These are phyloP conservation scores for Lentinula novae-zelandiae DNA, from an alignment of 1,284 basidiomycete species.

Conservation along the genomic window DNA sequence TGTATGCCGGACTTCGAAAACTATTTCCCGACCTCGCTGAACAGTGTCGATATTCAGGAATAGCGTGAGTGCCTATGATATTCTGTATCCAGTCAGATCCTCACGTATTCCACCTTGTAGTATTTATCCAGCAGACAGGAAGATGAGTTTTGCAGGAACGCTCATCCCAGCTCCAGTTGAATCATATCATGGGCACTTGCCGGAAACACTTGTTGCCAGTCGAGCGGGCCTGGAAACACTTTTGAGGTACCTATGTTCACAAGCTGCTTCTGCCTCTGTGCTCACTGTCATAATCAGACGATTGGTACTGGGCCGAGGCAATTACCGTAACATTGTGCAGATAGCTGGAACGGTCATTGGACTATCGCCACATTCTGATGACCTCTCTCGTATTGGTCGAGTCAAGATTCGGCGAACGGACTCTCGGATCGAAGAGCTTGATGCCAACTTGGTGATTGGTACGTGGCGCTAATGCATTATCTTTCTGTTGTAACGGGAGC, in stretches of 20 bases:
- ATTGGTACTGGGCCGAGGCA: constrained; percentile 12
- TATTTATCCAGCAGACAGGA: constrained; percentile 9
- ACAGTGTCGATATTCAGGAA: constrained; percentile 4
- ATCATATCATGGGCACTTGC: neutral
- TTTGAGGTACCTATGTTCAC: neutral
- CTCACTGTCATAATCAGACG: neutral
- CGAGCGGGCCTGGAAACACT: constrained; percentile 23
- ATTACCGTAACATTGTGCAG: constrained; percentile 17
- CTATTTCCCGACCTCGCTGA: too few relatives aligned
- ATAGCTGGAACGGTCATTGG: constrained; percentile 17
- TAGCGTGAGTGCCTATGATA: constrained; percentile 11
- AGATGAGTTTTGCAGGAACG: neutral
- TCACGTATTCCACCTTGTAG: constrained; percentile 4
- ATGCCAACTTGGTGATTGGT: constrained; percentile 19
- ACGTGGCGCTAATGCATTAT: neutral
- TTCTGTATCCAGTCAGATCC: neutral
- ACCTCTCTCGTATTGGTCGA: constrained; percentile 9
- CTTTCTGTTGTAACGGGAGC: neutral
- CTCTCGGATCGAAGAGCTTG: constrained; percentile 8
- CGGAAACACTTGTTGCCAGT: neutral
- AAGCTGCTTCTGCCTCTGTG: neutral
- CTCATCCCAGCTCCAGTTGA: neutral
- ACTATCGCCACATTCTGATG: constrained; percentile 8
- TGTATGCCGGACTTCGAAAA: too few relatives aligned
- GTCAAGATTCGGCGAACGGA: constrained; percentile 16